These are phyloP conservation scores for Vitis riparia DNA, from an alignment of 164 flowering plant genomes.

Conservation along the genomic window DNA sequence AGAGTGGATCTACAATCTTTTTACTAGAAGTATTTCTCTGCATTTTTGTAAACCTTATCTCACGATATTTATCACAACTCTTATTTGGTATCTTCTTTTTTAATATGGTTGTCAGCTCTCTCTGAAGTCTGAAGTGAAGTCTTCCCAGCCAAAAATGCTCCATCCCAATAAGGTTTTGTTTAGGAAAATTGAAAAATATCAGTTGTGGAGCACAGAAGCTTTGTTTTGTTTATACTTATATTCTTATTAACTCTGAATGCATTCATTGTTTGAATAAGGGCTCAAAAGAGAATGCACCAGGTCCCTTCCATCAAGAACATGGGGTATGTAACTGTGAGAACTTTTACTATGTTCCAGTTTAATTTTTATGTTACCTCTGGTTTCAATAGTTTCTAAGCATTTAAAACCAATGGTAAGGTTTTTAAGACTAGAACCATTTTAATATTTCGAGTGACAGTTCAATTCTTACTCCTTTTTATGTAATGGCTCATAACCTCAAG, in stretches of 20 bases:
- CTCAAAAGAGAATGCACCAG: slow-evolving; percentile 54
- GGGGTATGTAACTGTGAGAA: slow-evolving; percentile 24
- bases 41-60: background rate
- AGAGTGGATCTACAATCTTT: too few relatives aligned
- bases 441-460: too few relatives aligned
- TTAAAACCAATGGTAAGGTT: background rate
- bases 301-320: slow-evolving; percentile 25
- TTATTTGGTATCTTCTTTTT: background rate
- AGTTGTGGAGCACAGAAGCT: too few relatives aligned
- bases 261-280: slow-evolving; percentile 39
- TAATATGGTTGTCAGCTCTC: slow-evolving; percentile 49
- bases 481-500: background rate
- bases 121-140: slow-evolving; percentile 44
- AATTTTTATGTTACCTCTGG: background rate
- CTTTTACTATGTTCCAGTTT: too few relatives aligned
- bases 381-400: background rate
- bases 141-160: slow-evolving; percentile 26
- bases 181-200: too few relatives aligned
- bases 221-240: background rate
- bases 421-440: background rate
- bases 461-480: background rate
- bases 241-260: background rate
- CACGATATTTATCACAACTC: background rate
- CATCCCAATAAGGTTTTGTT: slow-evolving; percentile 17
- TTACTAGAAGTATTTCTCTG: background rate